These are phyloP conservation scores for Plasmodium malariae DNA, from an alignment of 169 alveolate species.

Conservation along the genomic window DNA sequence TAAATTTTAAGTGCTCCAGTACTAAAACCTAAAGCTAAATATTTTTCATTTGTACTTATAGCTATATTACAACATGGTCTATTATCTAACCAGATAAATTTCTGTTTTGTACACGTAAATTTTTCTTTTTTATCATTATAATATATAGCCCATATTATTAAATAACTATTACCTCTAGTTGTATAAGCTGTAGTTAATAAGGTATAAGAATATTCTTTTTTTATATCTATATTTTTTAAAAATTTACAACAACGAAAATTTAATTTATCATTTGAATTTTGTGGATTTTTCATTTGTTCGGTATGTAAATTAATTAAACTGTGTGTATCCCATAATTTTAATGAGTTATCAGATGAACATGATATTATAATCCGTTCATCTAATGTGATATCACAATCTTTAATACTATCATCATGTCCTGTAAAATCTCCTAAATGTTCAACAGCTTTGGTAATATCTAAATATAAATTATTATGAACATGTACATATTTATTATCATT, in stretches of 20 bases:
- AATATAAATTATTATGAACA: background rate
- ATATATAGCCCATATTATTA: slow-evolving; percentile 43
- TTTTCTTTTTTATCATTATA: slow-evolving; percentile 59
- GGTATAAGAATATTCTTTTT: slow-evolving; percentile 1
- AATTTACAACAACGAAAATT: slow-evolving; percentile 72
- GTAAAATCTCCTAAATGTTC: slow-evolving; percentile 55
- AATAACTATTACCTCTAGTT: slow-evolving; percentile 63
- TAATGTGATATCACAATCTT: slow-evolving; percentile 66
- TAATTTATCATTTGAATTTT: slow-evolving; percentile 60
- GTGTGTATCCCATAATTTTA: slow-evolving; percentile 67
- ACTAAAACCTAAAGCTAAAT: slow-evolving; percentile 74
- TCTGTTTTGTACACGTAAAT: slow-evolving; percentile 25
- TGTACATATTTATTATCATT: background rate
- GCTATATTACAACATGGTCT: slow-evolving; percentile 76
- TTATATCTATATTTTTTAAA: slow-evolving; percentile 32
- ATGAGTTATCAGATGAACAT: slow-evolving; percentile 53
- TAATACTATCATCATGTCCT: slow-evolving; percentile 72
- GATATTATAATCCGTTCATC: slow-evolving; percentile 58
- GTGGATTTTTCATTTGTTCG: slow-evolving; percentile 42
- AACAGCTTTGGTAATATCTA: slow-evolving; percentile 17
- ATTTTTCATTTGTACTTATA: slow-evolving; percentile 56
- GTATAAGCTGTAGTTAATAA: slow-evolving; percentile 64
- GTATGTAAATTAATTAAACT: slow-evolving; percentile 65
- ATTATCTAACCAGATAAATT: slow-evolving; percentile 62
- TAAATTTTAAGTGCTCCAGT: slow-evolving; percentile 71